Evolutionary conservation across 495 filamentous ascomycete species (phyloP).

Genomic region (Oleoguttula mirabilis): DNA sequence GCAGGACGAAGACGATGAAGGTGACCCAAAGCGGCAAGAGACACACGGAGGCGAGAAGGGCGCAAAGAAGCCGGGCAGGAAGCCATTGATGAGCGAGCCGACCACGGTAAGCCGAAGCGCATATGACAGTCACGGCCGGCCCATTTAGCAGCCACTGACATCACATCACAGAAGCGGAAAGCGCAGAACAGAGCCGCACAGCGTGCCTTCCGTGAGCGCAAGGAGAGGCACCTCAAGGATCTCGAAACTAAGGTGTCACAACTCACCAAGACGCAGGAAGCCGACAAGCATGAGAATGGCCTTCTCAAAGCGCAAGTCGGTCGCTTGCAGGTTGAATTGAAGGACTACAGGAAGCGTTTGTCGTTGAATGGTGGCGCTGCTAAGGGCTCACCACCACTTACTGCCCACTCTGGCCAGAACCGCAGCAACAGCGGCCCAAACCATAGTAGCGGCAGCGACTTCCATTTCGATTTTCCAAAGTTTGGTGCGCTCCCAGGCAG

Average conservation of each 20-base stretch:
- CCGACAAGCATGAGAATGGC: slow-evolving; percentile 74
- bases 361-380: slow-evolving; percentile 41
- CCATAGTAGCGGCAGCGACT: slow-evolving; percentile 45
- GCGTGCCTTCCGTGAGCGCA: slow-evolving; percentile 91
- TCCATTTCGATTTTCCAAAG: slow-evolving; percentile 89
- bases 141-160: not conserved
- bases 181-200: slow-evolving; percentile 96
- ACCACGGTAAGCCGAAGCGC: slow-evolving; percentile 60
- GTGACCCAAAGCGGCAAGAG: slow-evolving; percentile 65
- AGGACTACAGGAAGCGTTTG: slow-evolving; percentile 78
- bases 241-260: slow-evolving; percentile 89
- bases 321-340: slow-evolving; percentile 70
- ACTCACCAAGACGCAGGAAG: slow-evolving; percentile 75
- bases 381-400: slow-evolving; percentile 36
- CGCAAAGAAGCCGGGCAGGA: slow-evolving; percentile 90
- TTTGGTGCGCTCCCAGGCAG: slow-evolving; percentile 68
- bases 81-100: slow-evolving; percentile 88
- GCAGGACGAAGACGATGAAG: slow-evolving; percentile 49
- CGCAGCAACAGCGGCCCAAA: slow-evolving; percentile 17
- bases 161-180: slow-evolving; percentile 83
- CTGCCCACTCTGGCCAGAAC: slow-evolving; percentile 25
- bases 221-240: slow-evolving; percentile 95
- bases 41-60: slow-evolving; percentile 47
- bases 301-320: slow-evolving; percentile 76
- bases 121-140: not conserved